Conservation (phyloP, 805 yeast species). For the Ogataea ramenticola region DNA sequence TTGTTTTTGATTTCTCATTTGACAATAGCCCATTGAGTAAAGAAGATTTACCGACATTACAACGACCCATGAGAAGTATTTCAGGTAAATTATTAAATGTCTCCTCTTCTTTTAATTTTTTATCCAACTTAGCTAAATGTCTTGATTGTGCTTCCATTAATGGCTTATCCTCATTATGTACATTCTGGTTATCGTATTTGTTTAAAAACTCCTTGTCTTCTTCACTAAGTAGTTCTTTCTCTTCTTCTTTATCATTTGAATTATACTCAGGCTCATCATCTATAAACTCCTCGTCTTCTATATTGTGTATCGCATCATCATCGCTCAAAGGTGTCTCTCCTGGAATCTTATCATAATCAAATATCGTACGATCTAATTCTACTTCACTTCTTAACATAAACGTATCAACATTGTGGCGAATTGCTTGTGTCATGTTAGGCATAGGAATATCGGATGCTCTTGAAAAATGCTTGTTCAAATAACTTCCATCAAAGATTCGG, state of each 20-base stretch:
- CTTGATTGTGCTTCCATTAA: conserved; percentile 22
- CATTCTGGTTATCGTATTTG: not conserved
- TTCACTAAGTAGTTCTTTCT: conserved; percentile 2
- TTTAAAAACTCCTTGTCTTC: no score
- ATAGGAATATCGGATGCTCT: conserved; percentile 3
- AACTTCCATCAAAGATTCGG: conserved; percentile 12
- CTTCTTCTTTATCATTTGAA: conserved; percentile 2
- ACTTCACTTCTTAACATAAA: conserved; percentile 42
- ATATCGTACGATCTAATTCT: conserved; percentile 54
- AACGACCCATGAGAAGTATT: conserved; percentile 67
- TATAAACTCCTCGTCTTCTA: conserved; percentile 1
- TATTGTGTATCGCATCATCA: conserved; percentile 1
- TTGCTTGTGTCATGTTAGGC: conserved; percentile 3
- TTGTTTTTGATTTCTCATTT: conserved; percentile 14
- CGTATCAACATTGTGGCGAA: conserved; percentile 16
- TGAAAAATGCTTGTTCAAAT: conserved; percentile 8
- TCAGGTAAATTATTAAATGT: conserved; percentile 50
- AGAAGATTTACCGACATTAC: conserved; percentile 85
- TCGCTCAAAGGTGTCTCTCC: conserved; percentile 29
- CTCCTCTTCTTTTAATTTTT: conserved; percentile 1
- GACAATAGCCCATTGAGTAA: conserved; percentile 56
- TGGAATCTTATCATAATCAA: conserved; percentile 48
- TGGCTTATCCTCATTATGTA: not conserved
- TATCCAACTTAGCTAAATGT: conserved; percentile 15
- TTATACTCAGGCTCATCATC: not conserved